Conservation (phyloP, 2,329 filamentous ascomycete species). For the Paramyrothecium roridum region DNA sequence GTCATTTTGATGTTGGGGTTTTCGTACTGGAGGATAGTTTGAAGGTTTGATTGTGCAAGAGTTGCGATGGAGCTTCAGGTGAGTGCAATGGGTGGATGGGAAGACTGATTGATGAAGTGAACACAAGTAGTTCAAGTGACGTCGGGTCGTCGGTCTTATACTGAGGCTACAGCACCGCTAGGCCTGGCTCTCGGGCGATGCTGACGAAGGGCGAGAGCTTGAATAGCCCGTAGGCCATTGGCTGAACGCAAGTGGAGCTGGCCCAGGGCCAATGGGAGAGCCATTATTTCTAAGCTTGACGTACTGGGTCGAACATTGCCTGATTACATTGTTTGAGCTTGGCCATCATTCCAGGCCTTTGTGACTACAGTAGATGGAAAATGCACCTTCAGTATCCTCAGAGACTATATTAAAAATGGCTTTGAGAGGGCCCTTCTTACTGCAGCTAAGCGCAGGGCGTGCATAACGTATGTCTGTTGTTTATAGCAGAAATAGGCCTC, state of each 20-base stretch:
- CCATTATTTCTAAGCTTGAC: slow-evolving; percentile 3
- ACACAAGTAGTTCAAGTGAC: background rate
- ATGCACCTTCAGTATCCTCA: no score
- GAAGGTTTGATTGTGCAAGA: background rate
- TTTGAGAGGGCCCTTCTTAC: no score
- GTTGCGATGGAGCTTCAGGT: background rate
- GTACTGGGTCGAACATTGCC: background rate
- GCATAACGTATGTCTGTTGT: no score
- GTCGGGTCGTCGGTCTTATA: background rate
- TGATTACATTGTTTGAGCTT: no score
- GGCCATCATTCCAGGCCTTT: no score
- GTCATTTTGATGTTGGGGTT: slow-evolving; percentile 26
- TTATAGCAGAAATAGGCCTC: no score
- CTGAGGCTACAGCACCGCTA: background rate
- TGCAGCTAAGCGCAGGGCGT: no score
- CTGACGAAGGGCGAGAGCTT: background rate
- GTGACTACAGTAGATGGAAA: no score
- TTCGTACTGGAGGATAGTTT: background rate
- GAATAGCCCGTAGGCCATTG: background rate
- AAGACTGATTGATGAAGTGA: background rate
- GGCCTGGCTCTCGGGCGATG: background rate
- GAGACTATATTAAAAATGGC: no score
- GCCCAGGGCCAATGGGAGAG: background rate
- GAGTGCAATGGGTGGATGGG: background rate
- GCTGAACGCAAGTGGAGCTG: background rate